Base-by-base conservation (phyloP, 495 filamentous ascomycete genomes). In the Hypoxylon rickii region DNA sequence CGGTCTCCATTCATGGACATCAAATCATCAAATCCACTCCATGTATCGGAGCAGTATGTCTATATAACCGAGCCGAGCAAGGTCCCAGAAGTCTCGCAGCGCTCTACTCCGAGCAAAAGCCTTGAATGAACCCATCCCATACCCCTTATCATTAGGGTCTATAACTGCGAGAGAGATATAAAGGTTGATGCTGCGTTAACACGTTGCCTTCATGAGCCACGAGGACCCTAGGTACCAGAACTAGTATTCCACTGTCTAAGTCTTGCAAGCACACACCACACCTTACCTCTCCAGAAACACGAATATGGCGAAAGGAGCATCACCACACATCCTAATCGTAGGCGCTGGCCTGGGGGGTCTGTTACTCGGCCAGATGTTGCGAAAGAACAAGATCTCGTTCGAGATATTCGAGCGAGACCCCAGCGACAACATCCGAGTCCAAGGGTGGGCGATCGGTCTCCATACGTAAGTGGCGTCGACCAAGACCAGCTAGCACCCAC, bases 281-380 rank as follows among this genome's bases (percentile, higher is more conserved):
- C 10, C 18, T n/a, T n/a, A 47, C 8, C 21, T 32, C n/a, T 15
- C 7, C 1, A 47, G 20, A 7, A 15, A 7, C 21, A 43, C 4
- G 3, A 54, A 38, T 16, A 53, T 59, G 49, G 56, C 37, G 31
- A 48, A 44, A 39, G 56, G 43, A n/a, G 20, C 33, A n/a, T 46
- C 36, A 7, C 55, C 47, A 5, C 68, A 68, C 47, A 62, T 76
- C 44, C 63, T 68, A 46, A 73, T 83, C 42, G 70, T 77, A 31
- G 81, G 81, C 43, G 80, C 70, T 33, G 81, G 82, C 15, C 69
- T 83, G 2, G 77, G 77, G n/a, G 81, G 79, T 17, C 71, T 83
- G 1, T 72, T 75, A 12, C 73, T 83, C 1, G 80, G 79, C 4
- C 79, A 84, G 52, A 75, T 73, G n/a, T 71, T 84, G 2, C 71